Percentiles rank a stretch among this genome's conserved stretches.
Conservation (phyloP, 495 filamentous ascomycete genomes). For the Glonium stellatum region DNA sequence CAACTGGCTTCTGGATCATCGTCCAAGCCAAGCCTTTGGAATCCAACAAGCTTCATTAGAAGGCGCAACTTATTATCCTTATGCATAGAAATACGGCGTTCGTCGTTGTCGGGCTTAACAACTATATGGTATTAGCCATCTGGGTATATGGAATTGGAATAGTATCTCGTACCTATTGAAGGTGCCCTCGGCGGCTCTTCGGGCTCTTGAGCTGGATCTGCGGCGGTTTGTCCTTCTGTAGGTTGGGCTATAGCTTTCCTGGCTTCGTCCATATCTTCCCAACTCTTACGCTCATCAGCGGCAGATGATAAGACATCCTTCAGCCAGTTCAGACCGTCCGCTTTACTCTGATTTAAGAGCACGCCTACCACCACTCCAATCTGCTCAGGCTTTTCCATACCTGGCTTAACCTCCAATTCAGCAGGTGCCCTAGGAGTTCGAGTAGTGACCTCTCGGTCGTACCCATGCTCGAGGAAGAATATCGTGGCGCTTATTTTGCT, state of each 20-base stretch:
- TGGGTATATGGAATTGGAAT: neutral
- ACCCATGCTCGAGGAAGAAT: constrained; percentile 83
- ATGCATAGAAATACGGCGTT: constrained; percentile 66
- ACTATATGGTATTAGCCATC: constrained; percentile 35
- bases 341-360: constrained; percentile 67
- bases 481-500: constrained; percentile 80
- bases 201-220: constrained; percentile 19
- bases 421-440: constrained; percentile 56
- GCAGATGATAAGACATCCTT: constrained; percentile 61
- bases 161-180: constrained; percentile 40
- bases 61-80: constrained; percentile 86
- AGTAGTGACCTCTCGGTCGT: constrained; percentile 68
- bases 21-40: constrained; percentile 58
- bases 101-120: constrained; percentile 62
- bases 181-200: constrained; percentile 34
- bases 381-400: constrained; percentile 57
- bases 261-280: constrained; percentile 66
- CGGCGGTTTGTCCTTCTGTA: constrained; percentile 33
- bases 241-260: constrained; percentile 31
- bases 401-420: constrained; percentile 73
- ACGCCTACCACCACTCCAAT: constrained; percentile 71
- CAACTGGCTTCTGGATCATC: constrained; percentile 72
- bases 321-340: constrained; percentile 73
- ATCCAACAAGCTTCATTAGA: constrained; percentile 68
- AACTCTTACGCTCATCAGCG: constrained; percentile 65